A percentile compares a stretch with the other conserved stretches of the same genome.
These are phyloP conservation scores for Boechera retrofracta DNA, from an alignment of 345 rosid species.

Conservation along the genomic window DNA sequence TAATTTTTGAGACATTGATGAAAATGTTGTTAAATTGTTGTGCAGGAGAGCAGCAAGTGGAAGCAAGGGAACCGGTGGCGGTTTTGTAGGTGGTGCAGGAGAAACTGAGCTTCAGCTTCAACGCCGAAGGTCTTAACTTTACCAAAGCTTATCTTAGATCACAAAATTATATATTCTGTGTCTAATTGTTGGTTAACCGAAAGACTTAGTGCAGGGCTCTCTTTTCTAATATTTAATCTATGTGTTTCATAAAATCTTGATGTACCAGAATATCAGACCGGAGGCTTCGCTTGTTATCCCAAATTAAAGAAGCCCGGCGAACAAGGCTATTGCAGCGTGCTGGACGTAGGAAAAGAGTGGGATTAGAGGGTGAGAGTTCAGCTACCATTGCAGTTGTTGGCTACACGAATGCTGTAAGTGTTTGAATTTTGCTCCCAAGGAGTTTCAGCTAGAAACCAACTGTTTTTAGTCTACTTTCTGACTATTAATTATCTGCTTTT, in stretches of 20 bases:
- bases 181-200: background rate
- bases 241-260: conserved; percentile 18
- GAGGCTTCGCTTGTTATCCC: conserved; percentile 63
- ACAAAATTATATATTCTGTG: background rate
- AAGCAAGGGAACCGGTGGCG: conserved; percentile 58
- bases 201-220: background rate
- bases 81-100: conserved; percentile 96
- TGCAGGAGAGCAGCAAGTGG: conserved; percentile 86
- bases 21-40: conserved; percentile 18
- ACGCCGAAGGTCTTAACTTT: conserved; percentile 61
- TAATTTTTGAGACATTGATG: conserved; percentile 13
- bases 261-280: conserved; percentile 73
- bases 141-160: conserved; percentile 4
- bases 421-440: conserved; percentile 19
- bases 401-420: conserved; percentile 94
- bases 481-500: conserved; percentile 15
- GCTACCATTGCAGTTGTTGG: conserved; percentile 93
- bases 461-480: conserved; percentile 1
- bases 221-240: conserved; percentile 11
- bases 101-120: conserved; percentile 99
- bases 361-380: conserved; percentile 54
- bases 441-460: conserved; percentile 15
- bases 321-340: conserved; percentile 89
- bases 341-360: conserved; percentile 71
- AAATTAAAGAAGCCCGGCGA: conserved; percentile 82